phyloP scores from a whole-genome alignment of 257 asterid genomes.

The Parsonsia alboflavescens region DNA sequence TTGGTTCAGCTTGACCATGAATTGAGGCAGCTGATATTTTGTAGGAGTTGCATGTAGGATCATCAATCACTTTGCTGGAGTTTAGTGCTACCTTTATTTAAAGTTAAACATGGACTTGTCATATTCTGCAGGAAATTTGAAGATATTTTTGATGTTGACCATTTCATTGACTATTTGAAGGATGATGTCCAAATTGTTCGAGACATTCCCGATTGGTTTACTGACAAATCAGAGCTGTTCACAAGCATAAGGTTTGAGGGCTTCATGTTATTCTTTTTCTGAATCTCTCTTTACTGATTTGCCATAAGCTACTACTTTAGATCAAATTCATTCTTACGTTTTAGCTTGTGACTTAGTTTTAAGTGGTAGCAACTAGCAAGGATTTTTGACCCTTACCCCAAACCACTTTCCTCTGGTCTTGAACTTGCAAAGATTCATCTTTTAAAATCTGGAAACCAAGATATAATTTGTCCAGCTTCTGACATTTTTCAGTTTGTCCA shows the following conservation, averaged over 20 bases:
- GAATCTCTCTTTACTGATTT: neutral
- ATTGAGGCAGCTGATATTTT: neutral
- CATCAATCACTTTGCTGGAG: neutral
- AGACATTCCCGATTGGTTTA: constrained; percentile 96
- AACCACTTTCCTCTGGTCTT: neutral
- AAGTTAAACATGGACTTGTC: constrained; percentile 4
- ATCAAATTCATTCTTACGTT: neutral
- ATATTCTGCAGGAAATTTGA: constrained; percentile 82
- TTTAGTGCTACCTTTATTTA: neutral
- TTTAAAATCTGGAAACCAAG: neutral
- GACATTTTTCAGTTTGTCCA: neutral
- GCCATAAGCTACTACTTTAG: neutral
- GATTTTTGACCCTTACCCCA: neutral
- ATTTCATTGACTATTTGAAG: constrained; percentile 87
- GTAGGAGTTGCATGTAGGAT: neutral
- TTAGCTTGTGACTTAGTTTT: neutral
- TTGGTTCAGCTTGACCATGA: neutral
- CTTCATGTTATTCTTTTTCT: neutral
- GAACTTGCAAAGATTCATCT: neutral
- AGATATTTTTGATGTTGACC: constrained; percentile 97
- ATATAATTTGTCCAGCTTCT: neutral
- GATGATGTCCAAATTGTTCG: constrained; percentile 87
- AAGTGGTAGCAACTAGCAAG: too few relatives aligned
- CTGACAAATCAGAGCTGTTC: constrained; percentile 96
- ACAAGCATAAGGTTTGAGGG: constrained; percentile 70